A percentile compares a stretch with the other conserved stretches of the same genome.
These are phyloP conservation scores for Pyracantha coccinea DNA, from an alignment of 331 rosid genomes.

Conservation along the genomic window DNA sequence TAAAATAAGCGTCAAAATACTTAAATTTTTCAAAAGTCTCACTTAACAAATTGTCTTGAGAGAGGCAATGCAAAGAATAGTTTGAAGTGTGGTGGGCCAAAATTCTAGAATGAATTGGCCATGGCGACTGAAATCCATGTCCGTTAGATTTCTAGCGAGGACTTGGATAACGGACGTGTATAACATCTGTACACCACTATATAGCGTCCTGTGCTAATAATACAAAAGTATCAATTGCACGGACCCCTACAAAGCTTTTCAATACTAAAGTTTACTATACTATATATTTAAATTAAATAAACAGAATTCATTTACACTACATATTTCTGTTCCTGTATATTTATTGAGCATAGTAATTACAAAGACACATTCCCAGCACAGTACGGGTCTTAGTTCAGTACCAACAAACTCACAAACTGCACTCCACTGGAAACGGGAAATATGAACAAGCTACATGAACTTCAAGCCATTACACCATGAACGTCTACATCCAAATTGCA, in stretches of 20 bases:
- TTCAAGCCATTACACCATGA: background rate
- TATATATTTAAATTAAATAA: background rate
- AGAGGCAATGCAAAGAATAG: too few species aligned
- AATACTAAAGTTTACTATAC: background rate
- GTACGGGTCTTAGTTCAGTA: background rate
- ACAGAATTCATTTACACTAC: background rate
- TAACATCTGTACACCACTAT: rapidly evolving
- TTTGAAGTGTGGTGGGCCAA: too few species aligned
- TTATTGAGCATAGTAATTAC: background rate
- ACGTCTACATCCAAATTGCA: constrained; percentile 21
- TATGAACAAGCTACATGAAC: background rate
- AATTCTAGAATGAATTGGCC: too few species aligned
- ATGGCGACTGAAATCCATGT: too few species aligned
- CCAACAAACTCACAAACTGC: background rate
- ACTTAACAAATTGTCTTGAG: too few species aligned
- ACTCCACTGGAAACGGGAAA: background rate
- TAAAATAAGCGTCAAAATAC: too few species aligned
- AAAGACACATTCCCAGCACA: background rate
- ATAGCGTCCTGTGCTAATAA: too few species aligned
- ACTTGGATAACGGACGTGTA: too few species aligned
- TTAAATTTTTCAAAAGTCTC: too few species aligned
- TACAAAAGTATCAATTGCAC: too few species aligned
- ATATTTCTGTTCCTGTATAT: background rate
- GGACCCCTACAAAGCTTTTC: background rate
- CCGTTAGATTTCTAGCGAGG: too few species aligned